Evolutionary conservation across 2,329 filamentous ascomycete genomes (phyloP), one percentile per base, ranked within the genome.

Genomic region (Podosphaera fusca): DNA sequence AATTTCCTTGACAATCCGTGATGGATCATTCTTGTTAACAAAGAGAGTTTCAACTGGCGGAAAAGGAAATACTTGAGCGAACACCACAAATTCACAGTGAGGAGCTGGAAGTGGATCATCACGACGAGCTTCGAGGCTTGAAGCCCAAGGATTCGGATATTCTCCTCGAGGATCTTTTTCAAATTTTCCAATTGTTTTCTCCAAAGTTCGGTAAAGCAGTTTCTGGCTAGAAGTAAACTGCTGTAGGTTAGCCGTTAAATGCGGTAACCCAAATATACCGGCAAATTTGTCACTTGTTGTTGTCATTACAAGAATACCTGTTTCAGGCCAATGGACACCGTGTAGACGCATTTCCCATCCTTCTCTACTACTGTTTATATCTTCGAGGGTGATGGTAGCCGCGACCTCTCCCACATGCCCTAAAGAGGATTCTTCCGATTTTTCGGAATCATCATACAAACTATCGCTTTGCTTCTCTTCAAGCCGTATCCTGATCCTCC

Each of bases 221-320:
- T 72, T 72, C 65, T 82, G 68, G 70, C 80, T 74, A 59, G 77
- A 74, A 65, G 71, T 67, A 65, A 76, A 80, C 54, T 78, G 55
- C 2, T 71, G 70, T 30, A 71, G 65, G 4, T 75, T 77, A 14
- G 86, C 76, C 0, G 85, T 75, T 55, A 98, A 76, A 68, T 96
- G 88, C 33, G 92, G 89, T 52, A 96, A 72, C 2, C 82, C 85
- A 67, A 94, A 94, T 57, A 96, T 82, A 49, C 92, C 89, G n/a
- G 84, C 80, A 65, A 92, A 92, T 72, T 94, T 95, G 66, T 95
- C 85, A 68, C 88, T 95, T 53, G 88, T 90, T 0, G 90, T 95
- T 1, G 84, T 86, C 66, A 96, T 72, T 40, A 96, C 72, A 55
- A 92, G 79, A 12, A 81, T 78, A 1, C 92, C 92, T 60, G 84